Conservation (phyloP, 345 rosid genomes). For the Bruguiera gymnorhiza region DNA sequence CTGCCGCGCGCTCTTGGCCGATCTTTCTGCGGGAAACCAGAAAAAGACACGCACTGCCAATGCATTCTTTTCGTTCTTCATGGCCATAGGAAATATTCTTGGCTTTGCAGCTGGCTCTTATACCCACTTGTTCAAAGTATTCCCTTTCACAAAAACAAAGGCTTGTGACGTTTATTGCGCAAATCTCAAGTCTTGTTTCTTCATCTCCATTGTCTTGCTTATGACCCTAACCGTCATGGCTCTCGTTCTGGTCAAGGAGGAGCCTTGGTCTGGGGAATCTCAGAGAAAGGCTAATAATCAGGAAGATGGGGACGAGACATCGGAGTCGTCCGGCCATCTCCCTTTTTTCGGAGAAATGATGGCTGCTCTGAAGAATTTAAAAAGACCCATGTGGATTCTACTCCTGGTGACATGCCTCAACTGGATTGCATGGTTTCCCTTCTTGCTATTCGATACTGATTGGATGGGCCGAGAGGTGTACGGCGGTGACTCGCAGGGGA, state of each 20-base stretch:
- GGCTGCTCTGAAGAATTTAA: constrained; percentile 45
- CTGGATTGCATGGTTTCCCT: constrained; percentile 94
- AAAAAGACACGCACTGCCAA: constrained; percentile 56
- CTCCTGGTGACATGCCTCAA: constrained; percentile 70
- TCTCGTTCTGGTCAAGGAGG: constrained; percentile 44
- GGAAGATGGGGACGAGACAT: background rate
- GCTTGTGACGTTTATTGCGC: constrained; percentile 85
- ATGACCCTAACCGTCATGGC: constrained; percentile 39
- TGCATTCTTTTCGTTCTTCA: constrained; percentile 71
- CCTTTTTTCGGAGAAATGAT: constrained; percentile 40
- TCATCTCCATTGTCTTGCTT: constrained; percentile 59
- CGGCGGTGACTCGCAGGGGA: constrained; percentile 60
- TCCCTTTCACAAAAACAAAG: constrained; percentile 64
- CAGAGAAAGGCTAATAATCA: background rate
- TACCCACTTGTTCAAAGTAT: constrained; percentile 40
- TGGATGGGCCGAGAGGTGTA: constrained; percentile 94
- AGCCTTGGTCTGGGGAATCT: constrained; percentile 29
- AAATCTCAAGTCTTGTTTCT: constrained; percentile 75
- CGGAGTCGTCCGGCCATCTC: background rate
- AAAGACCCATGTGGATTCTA: constrained; percentile 71
- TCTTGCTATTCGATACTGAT: constrained; percentile 75
- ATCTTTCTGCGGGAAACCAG: constrained; percentile 54
- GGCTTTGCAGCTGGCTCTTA: constrained; percentile 82
- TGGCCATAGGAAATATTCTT: constrained; percentile 84
- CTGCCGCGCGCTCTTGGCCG: constrained; percentile 83